Base-by-base conservation (phyloP, 2,329 filamentous ascomycete species). In the Fusarium neocosmosporiellum region DNA sequence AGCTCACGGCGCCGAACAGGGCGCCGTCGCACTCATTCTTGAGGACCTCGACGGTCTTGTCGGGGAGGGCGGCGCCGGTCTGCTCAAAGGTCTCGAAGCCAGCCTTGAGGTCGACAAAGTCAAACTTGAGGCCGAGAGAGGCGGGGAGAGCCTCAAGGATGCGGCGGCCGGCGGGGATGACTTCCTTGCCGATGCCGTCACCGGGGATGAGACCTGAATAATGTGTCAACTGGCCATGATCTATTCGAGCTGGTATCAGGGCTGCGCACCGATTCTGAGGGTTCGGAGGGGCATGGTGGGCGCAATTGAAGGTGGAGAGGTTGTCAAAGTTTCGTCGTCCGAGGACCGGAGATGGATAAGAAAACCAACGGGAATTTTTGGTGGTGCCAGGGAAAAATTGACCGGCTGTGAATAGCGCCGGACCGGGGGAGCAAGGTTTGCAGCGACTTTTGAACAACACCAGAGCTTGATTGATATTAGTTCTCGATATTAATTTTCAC, bases 161-260 rank as follows among this genome's bases (percentile, higher is more conserved):
- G 73, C 93, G 92, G 78, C 94, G 94, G 59, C 96, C 96, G 63
- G 96, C 93, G 75, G 96, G 96, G 84, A 99, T 98, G 83, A 99
- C 96, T 86, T 99, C 96, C 82, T 94, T 94, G 85, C 96, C 96
- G 85, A 99, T 99, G 84, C 96, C 96, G 86, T 99, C 96, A 81
- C 96, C 96, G 78, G 96, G 94, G 82, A 99, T 98, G 79, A 98
- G 93, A 83, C 95, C 95, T 97, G 75, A 33, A 33, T 37, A 29
- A 53, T 60, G 36, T 62, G 66, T 34, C 57, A 41, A 20, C 33
- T 37, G 9, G 22, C 53, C 16, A 14, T 18, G n/a, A 18, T 24
- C 20, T 24, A 34, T 18, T 3, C 10, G 54, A 39, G 27, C 27
- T 31, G 18, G 24, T 53, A 31, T 31, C 54, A n/a, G 16, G 33